These are phyloP conservation scores for Rubia balearica DNA, from an alignment of 305 asterid species.

Conservation along the genomic window DNA sequence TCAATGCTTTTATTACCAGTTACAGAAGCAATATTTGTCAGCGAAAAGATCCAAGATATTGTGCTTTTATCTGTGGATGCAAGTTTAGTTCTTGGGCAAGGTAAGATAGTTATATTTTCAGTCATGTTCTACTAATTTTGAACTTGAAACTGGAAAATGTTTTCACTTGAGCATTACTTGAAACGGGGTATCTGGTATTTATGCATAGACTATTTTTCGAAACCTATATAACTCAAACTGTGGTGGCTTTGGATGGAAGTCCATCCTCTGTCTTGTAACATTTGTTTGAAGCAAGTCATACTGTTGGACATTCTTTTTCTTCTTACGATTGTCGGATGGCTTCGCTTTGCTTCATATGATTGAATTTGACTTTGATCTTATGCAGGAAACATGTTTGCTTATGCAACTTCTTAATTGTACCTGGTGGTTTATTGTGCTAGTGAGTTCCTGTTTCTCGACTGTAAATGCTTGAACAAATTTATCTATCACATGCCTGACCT, in stretches of 20 bases:
- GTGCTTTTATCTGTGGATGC: constrained; percentile 58
- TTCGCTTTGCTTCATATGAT: constrained; percentile 16
- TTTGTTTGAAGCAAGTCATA: neutral
- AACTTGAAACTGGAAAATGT: neutral
- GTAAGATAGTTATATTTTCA: constrained; percentile 29
- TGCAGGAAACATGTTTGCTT: constrained; percentile 63
- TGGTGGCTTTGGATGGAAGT: neutral
- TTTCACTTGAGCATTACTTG: neutral
- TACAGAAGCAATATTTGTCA: constrained; percentile 51
- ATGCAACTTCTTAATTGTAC: constrained; percentile 44
- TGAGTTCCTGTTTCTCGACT: constrained; percentile 20
- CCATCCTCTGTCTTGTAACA: neutral
- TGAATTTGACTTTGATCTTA: constrained; percentile 5
- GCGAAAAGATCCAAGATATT: constrained; percentile 75
- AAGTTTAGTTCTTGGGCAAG: constrained; percentile 72
- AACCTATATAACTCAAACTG: neutral
- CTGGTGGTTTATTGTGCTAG: constrained; percentile 28
- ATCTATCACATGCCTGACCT: constrained; percentile 1
- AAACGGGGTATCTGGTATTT: neutral
- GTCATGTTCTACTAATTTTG: neutral
- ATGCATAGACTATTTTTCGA: neutral
- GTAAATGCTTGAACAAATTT: neutral
- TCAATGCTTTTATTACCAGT: constrained; percentile 32
- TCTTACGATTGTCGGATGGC: neutral
- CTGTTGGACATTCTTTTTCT: neutral